Base-by-base conservation (phyloP, 2,329 filamentous ascomycete genomes). In the Stromatinia cepivora region DNA sequence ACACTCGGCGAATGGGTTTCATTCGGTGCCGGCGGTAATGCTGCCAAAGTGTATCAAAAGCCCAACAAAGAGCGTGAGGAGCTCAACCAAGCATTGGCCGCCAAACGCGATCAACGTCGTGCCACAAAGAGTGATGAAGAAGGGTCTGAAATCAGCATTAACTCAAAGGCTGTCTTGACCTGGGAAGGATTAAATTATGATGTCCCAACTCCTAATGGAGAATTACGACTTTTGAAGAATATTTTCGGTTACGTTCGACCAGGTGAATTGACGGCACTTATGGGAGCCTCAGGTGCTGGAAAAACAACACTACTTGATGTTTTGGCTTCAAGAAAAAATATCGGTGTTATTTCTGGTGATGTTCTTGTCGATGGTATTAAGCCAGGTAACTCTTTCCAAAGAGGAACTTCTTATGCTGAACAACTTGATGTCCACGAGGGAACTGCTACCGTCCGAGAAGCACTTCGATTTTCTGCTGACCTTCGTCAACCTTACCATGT, bases 161-260 rank as follows among this genome's bases (percentile, higher is more conserved):
- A 83, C 3, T 89, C 87, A 0, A 84, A 85, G 74, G 87, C 88
- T 48, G 83, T 93, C n/a, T 84, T 97, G 70, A 97, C 93, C 0
- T 97, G 93, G 91, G 91, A 94, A 78, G 84, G 91, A 72, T 87
- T 97, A 71, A 92, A 90, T 76, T 97, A 97, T 78, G 87, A 90
- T 70, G 88, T 90, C 0, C 87, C 87, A 15, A 81, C 80, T 62
- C 80, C 82, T 57, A 78, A 79, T 52, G 81, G 81, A 20, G 76
- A 82, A 72, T 78, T 79, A 57, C 79, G 80, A 5, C 78, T 90
- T 6, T 79, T 91, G 15, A 83, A 87, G 70, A 82, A 89, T 69
- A 85, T 91, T 9, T 84, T 86, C 72, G 89, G 84, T 22, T 89
- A 84, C 75, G 86, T 89, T 36, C 84, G 84, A 70, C 87, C 87